Conservation (phyloP, 2,329 filamentous ascomycete species). For the Lomentospora prolificans region DNA sequence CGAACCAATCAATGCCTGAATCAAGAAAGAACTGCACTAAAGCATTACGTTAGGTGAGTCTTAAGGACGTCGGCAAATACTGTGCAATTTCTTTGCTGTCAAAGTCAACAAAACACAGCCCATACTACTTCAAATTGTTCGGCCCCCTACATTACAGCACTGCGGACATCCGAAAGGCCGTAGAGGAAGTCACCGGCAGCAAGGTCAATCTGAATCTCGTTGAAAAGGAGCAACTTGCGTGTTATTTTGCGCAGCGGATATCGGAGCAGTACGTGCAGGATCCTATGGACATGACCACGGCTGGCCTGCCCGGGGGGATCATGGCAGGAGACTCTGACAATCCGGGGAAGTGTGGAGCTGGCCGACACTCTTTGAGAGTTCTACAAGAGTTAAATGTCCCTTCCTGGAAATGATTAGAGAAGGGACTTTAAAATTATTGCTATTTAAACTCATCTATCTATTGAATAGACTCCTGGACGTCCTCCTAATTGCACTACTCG, state of each 20-base stretch:
- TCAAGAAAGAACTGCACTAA: not conserved
- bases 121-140: conserved; percentile 17
- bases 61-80: conserved; percentile 18
- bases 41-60: conserved; percentile 16
- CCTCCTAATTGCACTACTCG: no score
- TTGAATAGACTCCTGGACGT: no score
- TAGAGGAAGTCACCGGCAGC: conserved; percentile 19
- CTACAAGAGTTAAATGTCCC: conserved; percentile 13
- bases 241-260: conserved; percentile 16
- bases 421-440: no score
- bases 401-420: no score
- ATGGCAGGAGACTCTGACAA: conserved; percentile 16
- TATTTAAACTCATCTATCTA: no score
- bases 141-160: conserved; percentile 20
- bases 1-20: no score
- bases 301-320: conserved; percentile 17
- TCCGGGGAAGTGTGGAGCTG: conserved; percentile 17
- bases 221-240: conserved; percentile 15
- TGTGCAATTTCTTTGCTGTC: conserved; percentile 17
- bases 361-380: conserved; percentile 16
- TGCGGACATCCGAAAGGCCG: conserved; percentile 17
- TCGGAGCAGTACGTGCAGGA: conserved; percentile 15
- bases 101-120: conserved; percentile 5
- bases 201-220: conserved; percentile 16
- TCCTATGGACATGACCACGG: conserved; percentile 19